Evolutionary conservation across 345 rosid species (phyloP).

Genomic region (Linum usitatissimum): DNA sequence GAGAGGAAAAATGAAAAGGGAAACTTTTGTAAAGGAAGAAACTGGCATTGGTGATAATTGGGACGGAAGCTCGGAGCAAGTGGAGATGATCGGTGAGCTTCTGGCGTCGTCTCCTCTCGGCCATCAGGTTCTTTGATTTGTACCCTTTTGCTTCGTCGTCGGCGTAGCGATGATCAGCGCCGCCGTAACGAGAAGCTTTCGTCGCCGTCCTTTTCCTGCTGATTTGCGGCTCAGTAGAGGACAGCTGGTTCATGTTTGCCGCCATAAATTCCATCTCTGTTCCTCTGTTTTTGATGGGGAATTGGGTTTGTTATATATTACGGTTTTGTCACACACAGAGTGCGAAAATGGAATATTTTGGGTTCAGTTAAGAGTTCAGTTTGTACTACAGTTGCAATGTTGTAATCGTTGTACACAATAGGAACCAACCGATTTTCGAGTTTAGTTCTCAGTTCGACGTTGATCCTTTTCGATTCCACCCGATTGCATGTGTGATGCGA

Average conservation of each 20-base stretch:
- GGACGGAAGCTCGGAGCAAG: slow-evolving; percentile 64
- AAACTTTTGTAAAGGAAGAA: neutral
- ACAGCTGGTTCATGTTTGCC: slow-evolving; percentile 15
- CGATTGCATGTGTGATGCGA: too few relatives aligned
- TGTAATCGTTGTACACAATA: neutral
- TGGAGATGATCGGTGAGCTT: slow-evolving; percentile 67
- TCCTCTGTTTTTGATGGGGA: neutral
- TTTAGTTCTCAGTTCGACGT: too few relatives aligned
- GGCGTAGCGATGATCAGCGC: slow-evolving; percentile 10
- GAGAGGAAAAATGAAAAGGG: neutral
- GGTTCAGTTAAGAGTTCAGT: neutral
- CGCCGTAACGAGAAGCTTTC: too few relatives aligned
- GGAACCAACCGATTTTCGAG: too few relatives aligned
- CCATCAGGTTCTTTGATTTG: slow-evolving; percentile 67
- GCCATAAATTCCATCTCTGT: slow-evolving; percentile 25
- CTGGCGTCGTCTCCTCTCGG: slow-evolving; percentile 71
- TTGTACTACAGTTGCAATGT: slow-evolving; percentile 6
- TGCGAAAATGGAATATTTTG: neutral
- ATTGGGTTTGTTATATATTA: neutral
- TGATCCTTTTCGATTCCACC: too few relatives aligned
- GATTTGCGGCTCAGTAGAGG: slow-evolving; percentile 8
- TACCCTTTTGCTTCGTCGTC: slow-evolving; percentile 21
- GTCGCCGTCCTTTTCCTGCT: slow-evolving; percentile 20
- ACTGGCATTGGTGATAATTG: slow-evolving; percentile 68
- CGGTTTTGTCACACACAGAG: neutral